Evolutionary conservation across 352 stramenopile species (phyloP).

Genomic region (Phytophthora multivora): DNA sequence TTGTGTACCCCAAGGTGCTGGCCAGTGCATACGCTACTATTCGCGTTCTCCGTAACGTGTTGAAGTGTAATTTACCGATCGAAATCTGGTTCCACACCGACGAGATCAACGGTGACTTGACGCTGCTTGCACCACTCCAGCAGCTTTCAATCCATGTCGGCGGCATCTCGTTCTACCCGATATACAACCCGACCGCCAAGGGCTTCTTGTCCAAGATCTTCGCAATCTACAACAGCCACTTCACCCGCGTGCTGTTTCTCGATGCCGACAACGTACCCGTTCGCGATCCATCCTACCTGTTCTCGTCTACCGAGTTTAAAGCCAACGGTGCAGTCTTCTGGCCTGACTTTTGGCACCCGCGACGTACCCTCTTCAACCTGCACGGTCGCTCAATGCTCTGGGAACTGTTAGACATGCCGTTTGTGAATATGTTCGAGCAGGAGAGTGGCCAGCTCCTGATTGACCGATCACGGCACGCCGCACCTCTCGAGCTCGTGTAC

Average conservation of each 20-base stretch:
- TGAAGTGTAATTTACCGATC: conserved; percentile 43
- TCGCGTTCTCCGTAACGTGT: conserved; percentile 28
- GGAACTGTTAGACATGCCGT: conserved; percentile 41
- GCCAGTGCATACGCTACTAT: conserved; percentile 36
- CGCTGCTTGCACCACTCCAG: conserved; percentile 12
- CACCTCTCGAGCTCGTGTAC: conserved; percentile 34
- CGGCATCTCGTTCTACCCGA: conserved; percentile 16
- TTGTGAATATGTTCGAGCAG: conserved; percentile 63
- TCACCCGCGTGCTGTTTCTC: conserved; percentile 47
- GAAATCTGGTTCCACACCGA: conserved; percentile 46
- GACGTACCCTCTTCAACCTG: conserved; percentile 55
- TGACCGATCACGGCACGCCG: conserved; percentile 28
- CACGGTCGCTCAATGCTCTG: conserved; percentile 48
- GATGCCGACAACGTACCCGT: conserved; percentile 58
- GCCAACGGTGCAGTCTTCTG: conserved; percentile 55
- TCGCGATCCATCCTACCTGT: conserved; percentile 48
- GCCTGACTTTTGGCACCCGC: conserved; percentile 64
- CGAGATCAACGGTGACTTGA: conserved; percentile 22
- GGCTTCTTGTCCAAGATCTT: conserved; percentile 49
- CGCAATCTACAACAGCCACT: conserved; percentile 42
- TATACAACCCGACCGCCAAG: conserved; percentile 28
- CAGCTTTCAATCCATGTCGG: conserved; percentile 20
- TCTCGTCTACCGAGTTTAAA: conserved; percentile 36
- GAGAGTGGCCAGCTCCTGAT: conserved; percentile 57
- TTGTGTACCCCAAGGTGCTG: conserved; percentile 47